These are phyloP conservation scores for Blastomyces parvus DNA, from an alignment of 2,329 filamentous ascomycete genomes.

Conservation along the genomic window DNA sequence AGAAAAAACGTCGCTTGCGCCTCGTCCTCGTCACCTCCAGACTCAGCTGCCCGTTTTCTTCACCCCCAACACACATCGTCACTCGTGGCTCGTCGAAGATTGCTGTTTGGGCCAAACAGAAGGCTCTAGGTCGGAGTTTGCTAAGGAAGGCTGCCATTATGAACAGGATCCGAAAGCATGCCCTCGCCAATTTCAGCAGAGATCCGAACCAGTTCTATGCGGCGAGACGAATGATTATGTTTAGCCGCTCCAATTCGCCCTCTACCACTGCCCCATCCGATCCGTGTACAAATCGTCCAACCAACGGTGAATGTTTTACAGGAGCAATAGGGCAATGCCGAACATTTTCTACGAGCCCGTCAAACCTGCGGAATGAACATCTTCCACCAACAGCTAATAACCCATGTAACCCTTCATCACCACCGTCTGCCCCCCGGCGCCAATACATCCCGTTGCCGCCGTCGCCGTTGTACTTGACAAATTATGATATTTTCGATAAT, in stretches of 20 bases:
- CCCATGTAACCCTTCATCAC: constrained; percentile 8
- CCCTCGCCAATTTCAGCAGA: constrained; percentile 11
- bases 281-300: background rate
- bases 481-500: constrained; percentile 36
- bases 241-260: background rate
- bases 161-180: constrained; percentile 30
- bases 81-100: constrained; percentile 43
- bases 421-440: constrained; percentile 7
- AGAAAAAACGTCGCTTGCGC: constrained; percentile 58
- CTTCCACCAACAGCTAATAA: constrained; percentile 1
- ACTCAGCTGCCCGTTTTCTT: constrained; percentile 59
- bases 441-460: constrained; percentile 28
- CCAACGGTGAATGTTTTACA: background rate
- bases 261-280: background rate
- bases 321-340: background rate
- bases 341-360: background rate
- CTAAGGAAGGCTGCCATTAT: constrained; percentile 38
- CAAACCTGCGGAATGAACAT: background rate
- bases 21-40: constrained; percentile 55
- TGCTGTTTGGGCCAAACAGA: constrained; percentile 37
- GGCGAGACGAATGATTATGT: constrained; percentile 14
- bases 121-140: constrained; percentile 27
- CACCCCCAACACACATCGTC: constrained; percentile 60
- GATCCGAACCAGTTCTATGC: constrained; percentile 18
- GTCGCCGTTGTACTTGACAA: constrained; percentile 33